A percentile compares a stretch with the other conserved stretches of the same genome.
Evolutionary conservation across 257 asterid genomes (phyloP).

Genomic region (Mentha longifolia): DNA sequence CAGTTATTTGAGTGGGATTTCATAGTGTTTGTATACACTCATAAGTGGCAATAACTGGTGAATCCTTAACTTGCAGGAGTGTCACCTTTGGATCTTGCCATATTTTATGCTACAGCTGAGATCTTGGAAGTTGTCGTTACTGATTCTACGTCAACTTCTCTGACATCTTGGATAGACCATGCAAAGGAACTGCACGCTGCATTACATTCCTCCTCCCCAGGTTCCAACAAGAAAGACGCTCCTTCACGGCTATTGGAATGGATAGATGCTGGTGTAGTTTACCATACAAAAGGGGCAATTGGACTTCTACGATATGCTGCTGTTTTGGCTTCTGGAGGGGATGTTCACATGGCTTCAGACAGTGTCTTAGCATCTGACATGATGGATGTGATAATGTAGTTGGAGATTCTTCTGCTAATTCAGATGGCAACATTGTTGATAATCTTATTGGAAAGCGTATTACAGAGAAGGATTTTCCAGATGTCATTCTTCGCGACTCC

Average conservation of each 20-base stretch:
- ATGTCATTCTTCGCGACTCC: slow-evolving; percentile 84
- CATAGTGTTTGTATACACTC: background rate
- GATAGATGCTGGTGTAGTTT: slow-evolving; percentile 97
- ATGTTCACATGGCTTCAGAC: slow-evolving; percentile 87
- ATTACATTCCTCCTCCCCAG: slow-evolving; percentile 43
- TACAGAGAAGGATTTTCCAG: slow-evolving; percentile 92
- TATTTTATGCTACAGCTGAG: slow-evolving; percentile 88
- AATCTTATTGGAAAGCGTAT: slow-evolving; percentile 89
- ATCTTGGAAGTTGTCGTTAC: slow-evolving; percentile 83
- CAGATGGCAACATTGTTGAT: slow-evolving; percentile 86
- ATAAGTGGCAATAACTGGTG: slow-evolving; percentile 4
- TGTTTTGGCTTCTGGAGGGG: slow-evolving; percentile 89
- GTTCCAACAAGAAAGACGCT: slow-evolving; percentile 74
- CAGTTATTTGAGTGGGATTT: background rate
- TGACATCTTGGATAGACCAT: slow-evolving; percentile 50
- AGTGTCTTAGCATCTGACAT: slow-evolving; percentile 87
- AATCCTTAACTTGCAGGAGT: slow-evolving; percentile 56
- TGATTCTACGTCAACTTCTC: slow-evolving; percentile 86
- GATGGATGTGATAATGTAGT: slow-evolving; percentile 93
- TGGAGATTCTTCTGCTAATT: slow-evolving; percentile 73
- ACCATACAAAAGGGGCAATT: slow-evolving; percentile 79
- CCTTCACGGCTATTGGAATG: slow-evolving; percentile 95
- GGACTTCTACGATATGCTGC: slow-evolving; percentile 44
- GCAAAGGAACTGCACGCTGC: slow-evolving; percentile 42
- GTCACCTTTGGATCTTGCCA: slow-evolving; percentile 78